Conservation (phyloP, 768 basidiomycete genomes). For the Trametes meyenii region DNA sequence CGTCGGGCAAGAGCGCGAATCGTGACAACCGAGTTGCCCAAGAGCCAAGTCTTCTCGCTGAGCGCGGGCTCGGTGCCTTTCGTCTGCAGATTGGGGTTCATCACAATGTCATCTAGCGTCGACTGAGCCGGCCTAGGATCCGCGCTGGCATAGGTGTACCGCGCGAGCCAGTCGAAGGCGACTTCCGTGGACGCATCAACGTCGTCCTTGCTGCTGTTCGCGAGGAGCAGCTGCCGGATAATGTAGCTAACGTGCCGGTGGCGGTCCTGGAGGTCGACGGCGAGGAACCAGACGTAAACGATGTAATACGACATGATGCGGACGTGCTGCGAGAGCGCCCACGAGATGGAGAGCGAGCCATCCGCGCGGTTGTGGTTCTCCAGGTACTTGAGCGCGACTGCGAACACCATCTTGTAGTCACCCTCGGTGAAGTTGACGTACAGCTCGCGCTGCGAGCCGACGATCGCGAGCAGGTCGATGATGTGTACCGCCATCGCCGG, state of each 20-base stretch:
- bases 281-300: constrained; percentile 94
- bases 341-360: constrained; percentile 64
- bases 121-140: constrained; percentile 88
- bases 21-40: constrained; percentile 84
- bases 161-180: constrained; percentile 95
- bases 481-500: constrained; percentile 95
- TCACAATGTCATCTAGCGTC: constrained; percentile 76
- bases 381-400: constrained; percentile 91
- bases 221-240: constrained; percentile 80
- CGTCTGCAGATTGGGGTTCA: constrained; percentile 48
- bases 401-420: constrained; percentile 93
- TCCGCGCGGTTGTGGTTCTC: constrained; percentile 80
- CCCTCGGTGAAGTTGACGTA: constrained; percentile 90
- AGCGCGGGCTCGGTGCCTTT: constrained; percentile 43
- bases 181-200: constrained; percentile 93
- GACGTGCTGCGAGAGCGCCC: constrained; percentile 90
- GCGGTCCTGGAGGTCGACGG: constrained; percentile 79
- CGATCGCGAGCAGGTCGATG: constrained; percentile 84
- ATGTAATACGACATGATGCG: constrained; percentile 87
- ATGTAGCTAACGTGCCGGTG: constrained; percentile 84
- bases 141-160: constrained; percentile 92
- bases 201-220: constrained; percentile 72
- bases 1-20: constrained; percentile 69
- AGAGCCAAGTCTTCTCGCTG: constrained; percentile 79
- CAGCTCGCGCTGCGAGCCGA: constrained; percentile 77